These are phyloP conservation scores for Termitomyces sp. DNA, from an alignment of 768 basidiomycete species.

Conservation along the genomic window DNA sequence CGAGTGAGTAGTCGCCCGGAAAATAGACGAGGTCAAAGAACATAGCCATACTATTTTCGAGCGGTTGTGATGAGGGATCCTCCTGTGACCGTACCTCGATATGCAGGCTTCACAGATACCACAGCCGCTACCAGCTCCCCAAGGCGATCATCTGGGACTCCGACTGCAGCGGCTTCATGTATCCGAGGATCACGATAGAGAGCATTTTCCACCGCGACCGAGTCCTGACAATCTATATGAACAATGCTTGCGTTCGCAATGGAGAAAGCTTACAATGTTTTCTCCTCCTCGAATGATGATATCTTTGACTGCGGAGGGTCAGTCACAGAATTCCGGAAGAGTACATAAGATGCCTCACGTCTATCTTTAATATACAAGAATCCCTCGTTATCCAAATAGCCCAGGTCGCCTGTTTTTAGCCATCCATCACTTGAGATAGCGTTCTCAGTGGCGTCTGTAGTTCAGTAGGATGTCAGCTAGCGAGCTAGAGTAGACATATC, in stretches of 20 bases:
- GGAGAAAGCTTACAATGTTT: slow-evolving; percentile 42
- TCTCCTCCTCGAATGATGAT: slow-evolving; percentile 64
- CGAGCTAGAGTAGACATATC: neutral
- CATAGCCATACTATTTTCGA: slow-evolving; percentile 34
- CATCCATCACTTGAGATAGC: slow-evolving; percentile 52
- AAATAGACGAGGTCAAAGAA: neutral
- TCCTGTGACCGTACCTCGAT: slow-evolving; percentile 44
- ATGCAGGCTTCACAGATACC: slow-evolving; percentile 47
- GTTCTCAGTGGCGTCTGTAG: slow-evolving; percentile 39
- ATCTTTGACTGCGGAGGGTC: slow-evolving; percentile 44
- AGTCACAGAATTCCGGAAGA: neutral
- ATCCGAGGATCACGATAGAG: slow-evolving; percentile 53
- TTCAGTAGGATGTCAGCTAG: neutral
- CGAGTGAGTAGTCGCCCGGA: neutral
- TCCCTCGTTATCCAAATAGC: slow-evolving; percentile 49
- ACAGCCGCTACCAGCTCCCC: slow-evolving; percentile 60
- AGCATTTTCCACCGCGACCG: slow-evolving; percentile 57
- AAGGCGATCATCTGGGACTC: slow-evolving; percentile 53
- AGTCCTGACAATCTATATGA: slow-evolving; percentile 37
- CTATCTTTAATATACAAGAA: slow-evolving; percentile 59
- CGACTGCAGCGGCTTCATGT: slow-evolving; percentile 54
- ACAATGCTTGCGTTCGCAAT: neutral
- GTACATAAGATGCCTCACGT: slow-evolving; percentile 23
- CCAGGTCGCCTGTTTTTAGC: slow-evolving; percentile 55
- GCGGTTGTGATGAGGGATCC: slow-evolving; percentile 39